Base-by-base conservation (phyloP, 169 alveolate genomes). In the Eimeria necatrix region DNA sequence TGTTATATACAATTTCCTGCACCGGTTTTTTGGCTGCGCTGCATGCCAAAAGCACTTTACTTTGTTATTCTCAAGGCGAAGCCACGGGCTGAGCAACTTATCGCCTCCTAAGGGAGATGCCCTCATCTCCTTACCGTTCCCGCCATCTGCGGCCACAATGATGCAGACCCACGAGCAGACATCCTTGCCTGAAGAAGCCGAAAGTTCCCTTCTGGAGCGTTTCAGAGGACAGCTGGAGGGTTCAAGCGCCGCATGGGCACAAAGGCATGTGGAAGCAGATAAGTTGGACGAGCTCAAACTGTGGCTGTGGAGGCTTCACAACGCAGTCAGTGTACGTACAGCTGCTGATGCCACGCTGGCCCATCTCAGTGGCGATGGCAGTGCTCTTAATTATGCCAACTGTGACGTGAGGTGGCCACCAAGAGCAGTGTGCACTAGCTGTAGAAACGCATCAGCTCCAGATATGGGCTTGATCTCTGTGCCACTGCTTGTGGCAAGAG, bases 251-350 rank as follows among this genome's bases (percentile, higher is more conserved):
- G 73, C 91, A n/a, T 84, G 91, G 91, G 16, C 26, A 26, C 4
- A 18, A 16, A 48, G 80, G 51, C 32, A 1, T 7, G 86, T 41
- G 52, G 91, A 84, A 56, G 86, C 84, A 41, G 20, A 32, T 20
- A 78, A 64, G 61, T 48, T 92, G 86, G 61, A 49, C 46, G 22
- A 81, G 18, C 73, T 81, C 3, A 71, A 20, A 59, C 92, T 92
- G 76, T 92, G 95, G 95, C 86, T 92, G n/a, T 92, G 95, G 95
- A 59, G 95, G 24, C 85, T 92, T 26, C 95, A 92, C 92, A 92
- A 92, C 51, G 95, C 95, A 18, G 95, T 92, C 24, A 92, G 53
- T 8, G 92, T 92, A 10, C 83, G 95, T 7, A 92, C 95, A 24
- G 95, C 95, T 7, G 70, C 74, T 41, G 95, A 92, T 20, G 52